Evolutionary conservation across 2,329 filamentous ascomycete genomes (phyloP).

Genomic region (Pestalotiopsis sp.): DNA sequence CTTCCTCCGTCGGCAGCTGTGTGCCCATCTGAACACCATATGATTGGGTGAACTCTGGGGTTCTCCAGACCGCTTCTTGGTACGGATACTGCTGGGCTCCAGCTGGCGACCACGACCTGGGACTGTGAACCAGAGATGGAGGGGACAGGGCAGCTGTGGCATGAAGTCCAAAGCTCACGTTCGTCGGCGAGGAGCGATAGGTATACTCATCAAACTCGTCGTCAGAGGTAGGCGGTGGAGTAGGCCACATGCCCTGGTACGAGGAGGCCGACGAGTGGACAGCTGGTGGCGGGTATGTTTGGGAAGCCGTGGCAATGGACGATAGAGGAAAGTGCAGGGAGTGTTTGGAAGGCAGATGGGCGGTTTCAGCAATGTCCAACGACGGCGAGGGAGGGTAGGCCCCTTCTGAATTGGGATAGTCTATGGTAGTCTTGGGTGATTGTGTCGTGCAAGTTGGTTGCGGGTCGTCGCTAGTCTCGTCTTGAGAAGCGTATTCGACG

Average conservation of each 20-base stretch:
- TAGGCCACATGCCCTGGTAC: slow-evolving; percentile 32
- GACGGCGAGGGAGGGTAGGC: slow-evolving; percentile 22
- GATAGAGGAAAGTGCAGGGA: slow-evolving; percentile 12
- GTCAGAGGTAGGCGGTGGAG: slow-evolving; percentile 36
- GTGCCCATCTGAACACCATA: slow-evolving; percentile 14
- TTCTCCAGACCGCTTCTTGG: slow-evolving; percentile 17
- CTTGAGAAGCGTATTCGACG: slow-evolving; percentile 22
- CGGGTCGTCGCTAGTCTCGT: slow-evolving; percentile 13
- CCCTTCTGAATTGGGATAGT: slow-evolving; percentile 16
- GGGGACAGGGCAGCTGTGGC: slow-evolving; percentile 10
- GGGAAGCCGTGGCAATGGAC: slow-evolving; percentile 17
- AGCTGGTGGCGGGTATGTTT: slow-evolving; percentile 18
- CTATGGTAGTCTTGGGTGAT: slow-evolving; percentile 20
- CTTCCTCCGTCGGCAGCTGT: slow-evolving; percentile 17
- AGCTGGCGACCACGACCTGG: slow-evolving; percentile 32
- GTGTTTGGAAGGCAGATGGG: slow-evolving; percentile 17
- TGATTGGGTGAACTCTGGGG: slow-evolving; percentile 12
- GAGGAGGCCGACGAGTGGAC: slow-evolving; percentile 26
- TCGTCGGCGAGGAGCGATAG: slow-evolving; percentile 35
- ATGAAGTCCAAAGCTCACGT: slow-evolving; percentile 15
- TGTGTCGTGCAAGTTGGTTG: slow-evolving; percentile 25
- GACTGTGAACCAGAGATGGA: slow-evolving; percentile 25
- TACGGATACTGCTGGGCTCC: slow-evolving; percentile 20
- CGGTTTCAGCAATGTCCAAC: slow-evolving; percentile 19
- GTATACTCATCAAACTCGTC: slow-evolving; percentile 41